Base-by-base conservation (phyloP, 306 rosid genomes). In the Vachellia pachyceras region DNA sequence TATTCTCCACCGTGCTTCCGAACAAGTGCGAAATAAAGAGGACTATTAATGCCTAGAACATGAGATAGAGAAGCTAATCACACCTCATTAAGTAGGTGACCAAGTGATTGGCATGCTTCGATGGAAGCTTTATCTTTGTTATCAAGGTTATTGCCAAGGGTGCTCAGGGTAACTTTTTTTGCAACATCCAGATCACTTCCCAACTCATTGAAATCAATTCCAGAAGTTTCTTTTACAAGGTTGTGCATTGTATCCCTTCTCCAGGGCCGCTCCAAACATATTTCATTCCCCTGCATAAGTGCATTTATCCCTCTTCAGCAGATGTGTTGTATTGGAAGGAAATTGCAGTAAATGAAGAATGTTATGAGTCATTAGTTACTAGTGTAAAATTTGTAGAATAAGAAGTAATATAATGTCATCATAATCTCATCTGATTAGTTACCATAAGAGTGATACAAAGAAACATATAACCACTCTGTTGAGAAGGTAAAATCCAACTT, bases 211-310 rank as follows among this genome's bases (percentile, higher is more conserved):
- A 93, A 90, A 91, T 89, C 88, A 55, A 93, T 79, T 55, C 93
- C 96, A 10, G 96, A 73, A 82, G 82, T 55, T 89, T 93, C 98
- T 87, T 95, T 90, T 71, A 95, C 99, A 73, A 95, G 98, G 86
- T 86, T 89, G 90, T 95, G 97, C 99, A 95, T 95, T 66, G 98
- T 89, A 86, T 91, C 97, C 87, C 97, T 89, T 89, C 92, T 93
- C 99, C 98, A 95, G 7, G 98, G 99, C 57, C 89, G 88, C 85
- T 91, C 94, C 58, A 95, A 86, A 82, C 90, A 84, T 91, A 95
- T 93, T 85, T 93, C 94, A 10, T 79, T 86, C 70, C 99, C 98
- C 99, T 95, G 80, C 79, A 87, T 20, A 44, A 29, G 79, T 55
- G 72, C 75, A 82, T 73, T 35, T 40, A 76, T 82, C 80, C 68